phyloP scores from a whole-genome alignment of 2,329 filamentous ascomycete genomes.

The Ascochyta fabae region DNA sequence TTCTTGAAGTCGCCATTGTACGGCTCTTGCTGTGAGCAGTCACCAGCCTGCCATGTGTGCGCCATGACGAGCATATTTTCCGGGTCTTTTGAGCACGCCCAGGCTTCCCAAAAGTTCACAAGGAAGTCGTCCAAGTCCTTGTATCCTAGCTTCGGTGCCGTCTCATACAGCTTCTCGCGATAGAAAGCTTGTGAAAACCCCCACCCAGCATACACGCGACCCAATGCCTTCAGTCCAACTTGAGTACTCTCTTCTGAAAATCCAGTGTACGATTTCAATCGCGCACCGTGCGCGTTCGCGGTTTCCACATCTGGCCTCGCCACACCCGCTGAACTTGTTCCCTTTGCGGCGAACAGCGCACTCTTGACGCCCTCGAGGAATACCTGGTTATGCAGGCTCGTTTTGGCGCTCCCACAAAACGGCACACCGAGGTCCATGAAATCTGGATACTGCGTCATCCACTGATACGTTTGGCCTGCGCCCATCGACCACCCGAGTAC shows the following conservation, averaged over 20 bases:
- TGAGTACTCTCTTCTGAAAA: slow-evolving; percentile 63
- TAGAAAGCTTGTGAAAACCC: slow-evolving; percentile 83
- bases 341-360: slow-evolving; percentile 64
- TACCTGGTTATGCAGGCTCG: slow-evolving; percentile 70
- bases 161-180: slow-evolving; percentile 72
- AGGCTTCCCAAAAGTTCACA: slow-evolving; percentile 76
- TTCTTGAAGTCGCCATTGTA: slow-evolving; percentile 71
- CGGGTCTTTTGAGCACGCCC: slow-evolving; percentile 75
- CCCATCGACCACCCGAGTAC: slow-evolving; percentile 77
- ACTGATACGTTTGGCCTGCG: slow-evolving; percentile 69
- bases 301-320: slow-evolving; percentile 33
- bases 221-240: slow-evolving; percentile 72
- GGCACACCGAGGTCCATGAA: slow-evolving; percentile 71
- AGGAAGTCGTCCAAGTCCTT: slow-evolving; percentile 76
- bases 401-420: slow-evolving; percentile 71
- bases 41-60: slow-evolving; percentile 78
- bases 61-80: slow-evolving; percentile 79
- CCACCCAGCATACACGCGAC: slow-evolving; percentile 79
- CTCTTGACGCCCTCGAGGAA: slow-evolving; percentile 70
- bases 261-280: slow-evolving; percentile 45
- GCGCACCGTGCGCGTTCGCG: slow-evolving; percentile 29
- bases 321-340: slow-evolving; percentile 59
- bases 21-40: slow-evolving; percentile 71
- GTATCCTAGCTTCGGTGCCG: slow-evolving; percentile 61
- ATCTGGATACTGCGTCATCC: slow-evolving; percentile 67